phyloP scores from a whole-genome alignment of 768 basidiomycete species.

The Sarcodon sp. region DNA sequence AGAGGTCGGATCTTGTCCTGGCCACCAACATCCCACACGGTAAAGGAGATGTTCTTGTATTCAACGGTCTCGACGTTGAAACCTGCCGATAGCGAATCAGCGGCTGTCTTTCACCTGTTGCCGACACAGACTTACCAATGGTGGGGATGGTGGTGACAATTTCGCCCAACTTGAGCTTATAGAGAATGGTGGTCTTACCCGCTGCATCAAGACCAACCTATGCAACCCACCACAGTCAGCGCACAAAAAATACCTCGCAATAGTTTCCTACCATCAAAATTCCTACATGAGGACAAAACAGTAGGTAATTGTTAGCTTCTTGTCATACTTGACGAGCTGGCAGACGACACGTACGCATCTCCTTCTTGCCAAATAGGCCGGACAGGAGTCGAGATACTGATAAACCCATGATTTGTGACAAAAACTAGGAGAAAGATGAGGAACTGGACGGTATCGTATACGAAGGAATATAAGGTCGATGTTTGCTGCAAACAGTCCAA shows the following conservation, averaged over 20 bases:
- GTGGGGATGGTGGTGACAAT: constrained; percentile 99
- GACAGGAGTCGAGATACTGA: constrained; percentile 64
- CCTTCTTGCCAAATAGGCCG: constrained; percentile 93
- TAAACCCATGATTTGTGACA: constrained; percentile 52
- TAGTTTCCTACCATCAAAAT: constrained; percentile 75
- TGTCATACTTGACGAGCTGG: constrained; percentile 11
- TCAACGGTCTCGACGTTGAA: constrained; percentile 99
- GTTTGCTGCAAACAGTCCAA: no score
- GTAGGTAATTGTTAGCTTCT: constrained; percentile 9
- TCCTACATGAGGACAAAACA: constrained; percentile 37
- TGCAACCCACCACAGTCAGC: constrained; percentile 2
- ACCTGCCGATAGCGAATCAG: constrained; percentile 35
- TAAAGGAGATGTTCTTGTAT: constrained; percentile 99
- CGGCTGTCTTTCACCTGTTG: constrained; percentile 5
- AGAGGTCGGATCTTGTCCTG: constrained; percentile 99
- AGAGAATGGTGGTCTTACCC: constrained; percentile 96
- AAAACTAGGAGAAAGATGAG: background rate
- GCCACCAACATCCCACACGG: constrained; percentile 99
- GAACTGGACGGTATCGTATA: background rate
- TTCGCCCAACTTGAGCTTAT: constrained; percentile 99
- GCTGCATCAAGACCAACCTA: constrained; percentile 99
- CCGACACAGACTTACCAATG: constrained; percentile 58
- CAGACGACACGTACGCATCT: constrained; percentile 77
- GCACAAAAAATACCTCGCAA: background rate
- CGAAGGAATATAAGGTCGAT: no score